A percentile compares a stretch with the other conserved stretches of the same genome.
Conservation (phyloP, 257 asterid species). For the Ilex asprella region DNA sequence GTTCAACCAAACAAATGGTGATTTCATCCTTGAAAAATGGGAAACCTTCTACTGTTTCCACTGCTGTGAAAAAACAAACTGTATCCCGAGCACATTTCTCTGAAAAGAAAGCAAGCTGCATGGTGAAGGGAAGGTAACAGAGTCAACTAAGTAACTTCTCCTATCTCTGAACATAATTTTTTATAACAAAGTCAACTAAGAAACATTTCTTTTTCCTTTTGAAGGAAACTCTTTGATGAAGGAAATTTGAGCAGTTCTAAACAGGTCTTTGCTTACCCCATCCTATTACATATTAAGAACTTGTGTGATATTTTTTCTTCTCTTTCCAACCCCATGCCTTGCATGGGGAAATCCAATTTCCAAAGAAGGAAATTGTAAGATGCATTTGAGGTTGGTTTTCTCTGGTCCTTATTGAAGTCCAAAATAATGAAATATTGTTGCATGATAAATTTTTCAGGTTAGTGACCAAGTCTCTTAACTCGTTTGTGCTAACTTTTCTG, state of each 20-base stretch:
- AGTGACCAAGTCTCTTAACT: background rate
- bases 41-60: constrained; percentile 34
- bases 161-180: constrained; percentile 13
- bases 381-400: background rate
- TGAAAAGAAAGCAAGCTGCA: constrained; percentile 23
- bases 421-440: background rate
- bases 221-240: constrained; percentile 56
- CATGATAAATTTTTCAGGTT: too few species aligned
- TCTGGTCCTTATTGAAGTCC: background rate
- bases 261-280: constrained; percentile 35
- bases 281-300: background rate
- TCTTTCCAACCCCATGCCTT: background rate
- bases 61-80: constrained; percentile 34
- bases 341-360: too few species aligned
- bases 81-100: constrained; percentile 22
- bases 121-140: constrained; percentile 62
- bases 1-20: constrained; percentile 37
- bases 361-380: too few species aligned
- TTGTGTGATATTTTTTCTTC: background rate
- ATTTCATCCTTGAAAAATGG: constrained; percentile 32
- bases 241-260: constrained; percentile 23
- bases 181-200: background rate
- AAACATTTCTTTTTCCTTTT: constrained; percentile 1
- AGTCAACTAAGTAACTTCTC: background rate
- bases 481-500: too few species aligned